These are phyloP conservation scores for Crithidia mellificae DNA, from an alignment of 208 protist genomes.

Conservation along the genomic window DNA sequence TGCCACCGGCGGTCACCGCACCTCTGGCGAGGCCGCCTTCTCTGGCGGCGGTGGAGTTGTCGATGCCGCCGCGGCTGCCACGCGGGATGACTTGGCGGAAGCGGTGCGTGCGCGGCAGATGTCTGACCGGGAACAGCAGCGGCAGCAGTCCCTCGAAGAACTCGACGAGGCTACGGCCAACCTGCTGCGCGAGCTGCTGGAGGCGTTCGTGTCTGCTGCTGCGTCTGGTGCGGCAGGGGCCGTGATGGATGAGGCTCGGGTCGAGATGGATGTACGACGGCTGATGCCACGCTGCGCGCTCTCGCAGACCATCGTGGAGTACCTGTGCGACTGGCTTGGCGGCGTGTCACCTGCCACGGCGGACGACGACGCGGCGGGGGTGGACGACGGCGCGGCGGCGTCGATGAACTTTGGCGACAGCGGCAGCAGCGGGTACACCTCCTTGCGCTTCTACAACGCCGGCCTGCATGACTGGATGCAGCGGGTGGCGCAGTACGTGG, in stretches of 20 bases:
- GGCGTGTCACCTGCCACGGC: slow-evolving; percentile 2
- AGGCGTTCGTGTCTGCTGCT: slow-evolving; percentile 55
- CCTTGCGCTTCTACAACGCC: slow-evolving; percentile 50
- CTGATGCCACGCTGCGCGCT: slow-evolving; percentile 69
- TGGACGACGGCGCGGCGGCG: slow-evolving; percentile 10
- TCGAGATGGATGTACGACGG: slow-evolving; percentile 53
- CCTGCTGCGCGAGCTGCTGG: slow-evolving; percentile 67
- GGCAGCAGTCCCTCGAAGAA: slow-evolving; percentile 34
- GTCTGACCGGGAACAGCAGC: slow-evolving; percentile 11
- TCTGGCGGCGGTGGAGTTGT: no score
- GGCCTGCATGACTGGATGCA: slow-evolving; percentile 80
- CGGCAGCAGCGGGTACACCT: slow-evolving; percentile 19
- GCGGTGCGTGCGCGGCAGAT: slow-evolving; percentile 24
- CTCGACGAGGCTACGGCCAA: slow-evolving; percentile 70
- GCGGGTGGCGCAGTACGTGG: slow-evolving; percentile 50
- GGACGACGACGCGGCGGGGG: slow-evolving; percentile 1
- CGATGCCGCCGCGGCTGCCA: no score
- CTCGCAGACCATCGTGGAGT: slow-evolving; percentile 46
- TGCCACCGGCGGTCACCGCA: slow-evolving; percentile 4
- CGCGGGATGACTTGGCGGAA: slow-evolving; percentile 32
- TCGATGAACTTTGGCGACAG: not conserved
- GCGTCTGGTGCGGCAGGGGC: slow-evolving; percentile 50
- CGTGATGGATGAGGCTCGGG: slow-evolving; percentile 62
- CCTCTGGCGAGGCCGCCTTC: no score
- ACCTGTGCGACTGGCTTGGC: slow-evolving; percentile 53